Evolutionary conservation across 192 early-diverging fungal species (phyloP).

Genomic region (Funneliformis mosseae): DNA sequence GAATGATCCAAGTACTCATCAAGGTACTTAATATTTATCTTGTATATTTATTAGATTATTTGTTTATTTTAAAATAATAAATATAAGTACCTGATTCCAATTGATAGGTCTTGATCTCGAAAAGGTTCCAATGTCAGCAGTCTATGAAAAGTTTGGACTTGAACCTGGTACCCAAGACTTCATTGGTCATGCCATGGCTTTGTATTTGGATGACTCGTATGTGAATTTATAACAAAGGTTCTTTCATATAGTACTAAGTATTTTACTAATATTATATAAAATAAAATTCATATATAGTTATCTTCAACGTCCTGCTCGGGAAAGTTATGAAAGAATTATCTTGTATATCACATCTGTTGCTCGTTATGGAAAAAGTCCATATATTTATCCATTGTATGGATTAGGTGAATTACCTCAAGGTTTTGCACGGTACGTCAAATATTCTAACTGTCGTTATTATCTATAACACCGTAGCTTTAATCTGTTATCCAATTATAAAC

Average conservation of each 20-base stretch:
- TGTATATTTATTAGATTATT: background rate
- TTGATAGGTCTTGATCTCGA: constrained; percentile 72
- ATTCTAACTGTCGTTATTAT: constrained; percentile 3
- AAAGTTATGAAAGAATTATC: constrained; percentile 88
- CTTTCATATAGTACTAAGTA: background rate
- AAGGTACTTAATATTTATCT: constrained; percentile 40
- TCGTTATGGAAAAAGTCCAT: constrained; percentile 93
- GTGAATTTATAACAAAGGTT: background rate
- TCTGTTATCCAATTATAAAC: background rate
- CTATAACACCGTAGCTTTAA: background rate
- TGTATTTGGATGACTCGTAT: constrained; percentile 88
- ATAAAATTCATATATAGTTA: constrained; percentile 51
- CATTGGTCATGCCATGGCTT: constrained; percentile 95
- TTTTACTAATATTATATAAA: background rate
- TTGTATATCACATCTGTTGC: constrained; percentile 92
- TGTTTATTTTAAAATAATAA: too few species aligned
- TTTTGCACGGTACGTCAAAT: constrained; percentile 76
- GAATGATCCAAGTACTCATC: constrained; percentile 79
- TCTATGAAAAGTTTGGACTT: constrained; percentile 92
- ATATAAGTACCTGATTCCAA: too few species aligned
- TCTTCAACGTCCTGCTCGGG: constrained; percentile 69
- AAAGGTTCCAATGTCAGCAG: constrained; percentile 72
- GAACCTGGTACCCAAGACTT: constrained; percentile 96
- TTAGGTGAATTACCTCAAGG: constrained; percentile 98
- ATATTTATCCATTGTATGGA: constrained; percentile 98